phyloP scores from a whole-genome alignment of 345 rosid species.

The Cochlearia excelsa region DNA sequence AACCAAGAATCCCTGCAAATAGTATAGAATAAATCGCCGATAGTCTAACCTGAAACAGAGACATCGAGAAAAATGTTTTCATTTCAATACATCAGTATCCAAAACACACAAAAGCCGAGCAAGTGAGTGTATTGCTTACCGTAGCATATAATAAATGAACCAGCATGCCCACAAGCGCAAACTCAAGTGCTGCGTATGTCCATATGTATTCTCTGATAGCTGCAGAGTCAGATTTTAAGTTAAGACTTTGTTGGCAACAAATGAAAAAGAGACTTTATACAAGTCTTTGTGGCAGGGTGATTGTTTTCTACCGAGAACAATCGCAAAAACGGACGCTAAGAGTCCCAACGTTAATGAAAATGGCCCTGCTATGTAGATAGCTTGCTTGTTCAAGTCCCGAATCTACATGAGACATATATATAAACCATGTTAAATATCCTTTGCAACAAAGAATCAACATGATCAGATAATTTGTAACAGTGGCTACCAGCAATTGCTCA shows the following conservation, averaged over 20 bases:
- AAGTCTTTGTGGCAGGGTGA: slow-evolving; percentile 20
- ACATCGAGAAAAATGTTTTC: background rate
- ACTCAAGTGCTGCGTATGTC: slow-evolving; percentile 91
- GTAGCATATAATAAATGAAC: slow-evolving; percentile 58
- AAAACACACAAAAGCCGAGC: background rate
- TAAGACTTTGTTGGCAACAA: slow-evolving; percentile 3
- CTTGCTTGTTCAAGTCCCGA: slow-evolving; percentile 60
- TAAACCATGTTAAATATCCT: slow-evolving; percentile 5
- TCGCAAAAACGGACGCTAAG: slow-evolving; percentile 69
- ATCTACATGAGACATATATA: slow-evolving; percentile 42
- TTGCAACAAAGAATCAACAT: background rate
- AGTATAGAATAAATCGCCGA: slow-evolving; percentile 58
- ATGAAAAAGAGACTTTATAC: slow-evolving; percentile 1
- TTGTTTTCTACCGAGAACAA: slow-evolving; percentile 55
- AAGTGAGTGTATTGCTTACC: slow-evolving; percentile 44
- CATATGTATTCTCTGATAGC: slow-evolving; percentile 90
- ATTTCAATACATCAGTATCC: background rate
- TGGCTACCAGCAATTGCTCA: slow-evolving; percentile 80
- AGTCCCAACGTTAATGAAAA: slow-evolving; percentile 72
- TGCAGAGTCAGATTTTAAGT: slow-evolving; percentile 38
- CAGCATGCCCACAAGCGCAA: slow-evolving; percentile 64
- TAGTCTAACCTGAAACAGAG: slow-evolving; percentile 59
- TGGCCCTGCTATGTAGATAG: slow-evolving; percentile 74
- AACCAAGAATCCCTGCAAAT: slow-evolving; percentile 68
- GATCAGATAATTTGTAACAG: background rate